phyloP scores from a whole-genome alignment of 306 rosid genomes.

The Medicago lupulina region DNA sequence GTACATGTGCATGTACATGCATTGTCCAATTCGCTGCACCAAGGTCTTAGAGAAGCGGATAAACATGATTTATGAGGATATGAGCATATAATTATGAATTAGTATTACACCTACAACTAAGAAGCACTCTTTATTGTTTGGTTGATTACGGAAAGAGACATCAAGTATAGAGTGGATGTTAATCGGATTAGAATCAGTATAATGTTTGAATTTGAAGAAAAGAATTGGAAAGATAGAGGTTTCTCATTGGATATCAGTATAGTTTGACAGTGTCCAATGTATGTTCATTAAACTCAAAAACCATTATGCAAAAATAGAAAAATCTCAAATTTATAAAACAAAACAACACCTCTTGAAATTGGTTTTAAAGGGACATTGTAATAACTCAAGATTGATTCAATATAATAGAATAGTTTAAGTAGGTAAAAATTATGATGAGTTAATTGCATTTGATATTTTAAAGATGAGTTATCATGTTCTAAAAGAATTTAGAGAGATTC shows the following conservation, averaged over 20 bases:
- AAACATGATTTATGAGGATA: slow-evolving; percentile 27
- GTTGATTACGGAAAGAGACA: slow-evolving; percentile 4
- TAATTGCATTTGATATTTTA: too few species aligned
- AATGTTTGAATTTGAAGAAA: slow-evolving; percentile 12
- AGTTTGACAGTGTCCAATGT: too few species aligned
- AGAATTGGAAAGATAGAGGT: neutral
- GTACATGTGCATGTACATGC: slow-evolving; percentile 1
- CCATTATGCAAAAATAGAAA: too few species aligned
- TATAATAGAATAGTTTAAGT: too few species aligned
- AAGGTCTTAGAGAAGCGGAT: slow-evolving; percentile 35
- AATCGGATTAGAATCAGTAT: slow-evolving; percentile 8
- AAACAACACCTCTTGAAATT: neutral
- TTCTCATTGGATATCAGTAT: too few species aligned
- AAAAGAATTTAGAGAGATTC: too few species aligned
- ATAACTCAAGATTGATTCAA: too few species aligned
- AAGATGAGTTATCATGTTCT: too few species aligned
- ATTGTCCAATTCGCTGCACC: slow-evolving; percentile 25
- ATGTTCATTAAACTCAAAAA: too few species aligned
- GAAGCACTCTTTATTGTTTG: slow-evolving; percentile 25
- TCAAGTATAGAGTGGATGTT: slow-evolving; percentile 21
- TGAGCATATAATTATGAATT: neutral
- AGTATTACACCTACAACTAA: slow-evolving; percentile 29
- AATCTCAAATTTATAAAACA: too few species aligned
- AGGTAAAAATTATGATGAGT: too few species aligned
- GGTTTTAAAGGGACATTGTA: neutral